These are phyloP conservation scores for Gaeumannomyces tritici DNA, from an alignment of 2,329 filamentous ascomycete genomes.

Conservation along the genomic window DNA sequence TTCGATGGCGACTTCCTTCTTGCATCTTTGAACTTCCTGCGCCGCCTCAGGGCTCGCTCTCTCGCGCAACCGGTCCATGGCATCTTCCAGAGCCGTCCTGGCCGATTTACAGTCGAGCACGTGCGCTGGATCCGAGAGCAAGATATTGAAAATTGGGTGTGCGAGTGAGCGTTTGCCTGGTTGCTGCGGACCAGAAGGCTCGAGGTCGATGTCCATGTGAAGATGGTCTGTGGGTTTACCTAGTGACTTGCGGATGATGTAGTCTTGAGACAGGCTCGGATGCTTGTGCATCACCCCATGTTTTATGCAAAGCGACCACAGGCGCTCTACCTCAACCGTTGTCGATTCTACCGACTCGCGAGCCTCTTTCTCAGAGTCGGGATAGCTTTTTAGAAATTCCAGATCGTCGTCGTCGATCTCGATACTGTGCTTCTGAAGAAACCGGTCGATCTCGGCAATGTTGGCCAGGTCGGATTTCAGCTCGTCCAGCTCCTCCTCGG, in stretches of 20 bases:
- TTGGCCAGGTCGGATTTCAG: slow-evolving; percentile 16
- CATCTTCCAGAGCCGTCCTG: slow-evolving; percentile 27
- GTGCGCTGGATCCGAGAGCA: slow-evolving; percentile 40
- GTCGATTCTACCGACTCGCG: slow-evolving; percentile 19
- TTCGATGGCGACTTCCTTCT: slow-evolving; percentile 39
- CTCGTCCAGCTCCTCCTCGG: slow-evolving; percentile 25
- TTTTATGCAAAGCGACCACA: slow-evolving; percentile 29
- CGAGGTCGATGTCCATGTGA: neutral
- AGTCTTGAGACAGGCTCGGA: slow-evolving; percentile 26
- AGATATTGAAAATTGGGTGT: slow-evolving; percentile 30
- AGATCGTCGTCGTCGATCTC: slow-evolving; percentile 25
- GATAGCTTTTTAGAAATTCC: slow-evolving; percentile 35
- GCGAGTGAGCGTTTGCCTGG: slow-evolving; percentile 14
- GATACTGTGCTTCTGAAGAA: slow-evolving; percentile 10
- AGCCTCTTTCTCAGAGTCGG: slow-evolving; percentile 23
- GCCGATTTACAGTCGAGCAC: slow-evolving; percentile 28
- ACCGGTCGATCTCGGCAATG: slow-evolving; percentile 11
- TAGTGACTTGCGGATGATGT: slow-evolving; percentile 18
- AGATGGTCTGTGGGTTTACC: neutral
- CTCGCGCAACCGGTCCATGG: slow-evolving; percentile 12
- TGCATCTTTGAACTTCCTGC: slow-evolving; percentile 23
- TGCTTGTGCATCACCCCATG: slow-evolving; percentile 32
- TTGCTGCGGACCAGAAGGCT: neutral
- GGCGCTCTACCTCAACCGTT: slow-evolving; percentile 20
- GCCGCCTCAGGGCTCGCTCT: neutral